phyloP scores from a whole-genome alignment of 116 monocot species.

The Cymodocea nodosa region DNA sequence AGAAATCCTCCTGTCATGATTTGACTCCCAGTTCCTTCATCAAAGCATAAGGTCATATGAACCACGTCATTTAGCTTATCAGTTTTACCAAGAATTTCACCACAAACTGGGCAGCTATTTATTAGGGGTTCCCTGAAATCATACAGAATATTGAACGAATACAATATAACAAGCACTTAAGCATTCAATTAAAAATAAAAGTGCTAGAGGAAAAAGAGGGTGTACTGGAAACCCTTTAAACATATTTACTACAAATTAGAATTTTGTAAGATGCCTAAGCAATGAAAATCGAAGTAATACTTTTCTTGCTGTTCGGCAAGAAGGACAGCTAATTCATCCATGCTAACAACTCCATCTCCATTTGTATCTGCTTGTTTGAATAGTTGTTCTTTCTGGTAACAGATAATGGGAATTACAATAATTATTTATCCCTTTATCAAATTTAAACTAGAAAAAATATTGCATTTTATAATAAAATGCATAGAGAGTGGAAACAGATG shows the following conservation, averaged over 20 bases:
- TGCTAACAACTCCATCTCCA: conserved; percentile 75
- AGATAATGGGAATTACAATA: neutral
- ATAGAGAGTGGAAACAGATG: neutral
- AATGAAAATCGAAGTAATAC: conserved; percentile 23
- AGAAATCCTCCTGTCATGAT: conserved; percentile 96
- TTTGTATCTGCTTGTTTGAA: conserved; percentile 88
- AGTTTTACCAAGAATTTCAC: conserved; percentile 70
- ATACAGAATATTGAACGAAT: neutral
- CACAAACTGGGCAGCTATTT: conserved; percentile 94
- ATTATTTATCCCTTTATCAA: neutral
- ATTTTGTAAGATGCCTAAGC: neutral
- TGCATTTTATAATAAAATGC: neutral
- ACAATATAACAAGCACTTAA: too few relatives aligned
- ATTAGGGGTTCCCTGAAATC: conserved; percentile 72
- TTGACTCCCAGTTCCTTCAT: conserved; percentile 98
- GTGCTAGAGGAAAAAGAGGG: neutral
- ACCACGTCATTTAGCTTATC: conserved; percentile 79
- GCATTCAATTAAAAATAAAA: too few relatives aligned
- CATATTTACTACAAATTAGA: neutral
- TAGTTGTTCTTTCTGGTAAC: conserved; percentile 66
- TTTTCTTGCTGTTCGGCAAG: conserved; percentile 71
- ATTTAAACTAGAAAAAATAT: neutral
- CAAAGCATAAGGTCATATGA: conserved; percentile 92
- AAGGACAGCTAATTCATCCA: conserved; percentile 79
- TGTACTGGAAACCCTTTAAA: neutral